A percentile compares a stretch with the other conserved stretches of the same genome.
These are phyloP conservation scores for Phytopythium helicoides DNA, from an alignment of 352 stramenopile genomes.

Conservation along the genomic window DNA sequence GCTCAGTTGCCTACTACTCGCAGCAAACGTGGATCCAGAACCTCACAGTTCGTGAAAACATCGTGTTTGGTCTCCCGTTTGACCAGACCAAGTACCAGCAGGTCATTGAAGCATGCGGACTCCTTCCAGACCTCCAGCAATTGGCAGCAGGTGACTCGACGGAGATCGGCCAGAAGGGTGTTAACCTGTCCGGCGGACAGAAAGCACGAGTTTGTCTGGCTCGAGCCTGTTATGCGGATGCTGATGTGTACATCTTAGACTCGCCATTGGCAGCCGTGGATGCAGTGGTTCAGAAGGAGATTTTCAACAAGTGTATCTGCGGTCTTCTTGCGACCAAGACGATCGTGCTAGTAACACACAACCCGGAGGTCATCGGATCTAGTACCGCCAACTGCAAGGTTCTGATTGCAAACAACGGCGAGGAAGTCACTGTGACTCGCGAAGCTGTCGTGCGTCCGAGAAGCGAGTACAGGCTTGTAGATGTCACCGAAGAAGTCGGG, in stretches of 20 bases:
- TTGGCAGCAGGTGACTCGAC: conserved; percentile 87
- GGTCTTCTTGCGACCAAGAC: conserved; percentile 48
- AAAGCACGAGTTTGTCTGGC: conserved; percentile 78
- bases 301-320: conserved; percentile 79
- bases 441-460: too few species aligned
- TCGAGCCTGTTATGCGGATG: conserved; percentile 69
- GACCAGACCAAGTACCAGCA: conserved; percentile 46
- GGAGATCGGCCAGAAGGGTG: conserved; percentile 95
- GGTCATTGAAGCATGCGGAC: conserved; percentile 76
- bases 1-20: conserved; percentile 62
- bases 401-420: conserved; percentile 6
- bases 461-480: too few species aligned
- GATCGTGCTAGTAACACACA: conserved; percentile 92
- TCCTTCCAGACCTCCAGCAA: conserved; percentile 81
- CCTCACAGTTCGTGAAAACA: conserved; percentile 92
- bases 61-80: conserved; percentile 88
- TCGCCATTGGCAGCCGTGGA: conserved; percentile 93
- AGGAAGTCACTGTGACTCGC: background rate
- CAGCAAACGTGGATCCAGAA: conserved; percentile 96
- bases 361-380: conserved; percentile 65
- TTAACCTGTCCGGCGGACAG: conserved; percentile 94
- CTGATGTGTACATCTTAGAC: conserved; percentile 86
- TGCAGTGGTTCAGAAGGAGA: conserved; percentile 89
- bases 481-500: too few species aligned
- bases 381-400: conserved; percentile 20